Conservation (phyloP, 345 rosid genomes). For the Lenwebbia sp. region DNA sequence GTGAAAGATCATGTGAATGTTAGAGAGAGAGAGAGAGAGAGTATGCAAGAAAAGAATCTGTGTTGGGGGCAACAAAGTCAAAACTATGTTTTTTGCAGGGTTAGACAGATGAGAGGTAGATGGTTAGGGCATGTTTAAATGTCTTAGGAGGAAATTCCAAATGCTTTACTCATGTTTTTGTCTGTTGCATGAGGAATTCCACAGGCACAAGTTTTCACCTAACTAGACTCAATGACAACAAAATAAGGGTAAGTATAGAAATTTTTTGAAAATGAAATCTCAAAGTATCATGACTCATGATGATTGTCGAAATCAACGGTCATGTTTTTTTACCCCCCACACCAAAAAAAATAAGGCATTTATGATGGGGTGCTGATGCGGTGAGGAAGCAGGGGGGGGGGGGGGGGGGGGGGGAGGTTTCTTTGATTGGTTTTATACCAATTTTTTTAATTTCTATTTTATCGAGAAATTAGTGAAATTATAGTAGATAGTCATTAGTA, state of each 20-base stretch:
- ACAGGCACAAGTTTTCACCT: neutral
- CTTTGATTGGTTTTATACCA: neutral
- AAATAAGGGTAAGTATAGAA: neutral
- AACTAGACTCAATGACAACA: neutral
- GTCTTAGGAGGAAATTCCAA: neutral
- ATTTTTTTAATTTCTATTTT: neutral
- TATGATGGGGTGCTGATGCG: neutral
- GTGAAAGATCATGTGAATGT: neutral
- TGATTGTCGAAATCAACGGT: neutral
- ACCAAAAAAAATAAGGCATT: neutral
- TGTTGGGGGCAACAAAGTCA: neutral
- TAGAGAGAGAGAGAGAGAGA: neutral
- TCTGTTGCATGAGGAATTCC: neutral
- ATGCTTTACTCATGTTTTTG: neutral
- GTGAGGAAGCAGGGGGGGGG: no score
- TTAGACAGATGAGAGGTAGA: neutral
- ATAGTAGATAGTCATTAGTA: neutral
- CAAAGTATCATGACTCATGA: neutral
- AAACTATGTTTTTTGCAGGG: neutral
- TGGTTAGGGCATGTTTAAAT: neutral
- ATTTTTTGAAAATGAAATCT: neutral
- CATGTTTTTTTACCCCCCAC: neutral
- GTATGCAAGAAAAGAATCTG: neutral
- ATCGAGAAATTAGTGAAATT: neutral
- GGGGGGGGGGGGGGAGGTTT: no score